phyloP scores from a whole-genome alignment of 768 basidiomycete genomes.

The Lactarius hatsudake region DNA sequence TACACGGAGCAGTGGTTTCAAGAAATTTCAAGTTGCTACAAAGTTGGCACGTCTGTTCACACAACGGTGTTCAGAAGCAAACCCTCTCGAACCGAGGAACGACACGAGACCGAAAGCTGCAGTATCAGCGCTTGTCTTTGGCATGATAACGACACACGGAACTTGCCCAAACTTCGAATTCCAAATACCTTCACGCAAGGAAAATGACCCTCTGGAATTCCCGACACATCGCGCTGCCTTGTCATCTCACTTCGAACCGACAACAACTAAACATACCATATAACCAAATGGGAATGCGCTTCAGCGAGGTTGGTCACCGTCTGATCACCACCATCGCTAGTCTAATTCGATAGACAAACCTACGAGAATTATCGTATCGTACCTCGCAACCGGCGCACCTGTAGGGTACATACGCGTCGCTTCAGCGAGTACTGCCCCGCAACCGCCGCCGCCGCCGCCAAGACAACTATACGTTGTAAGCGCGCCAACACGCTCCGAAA shows the following conservation, averaged over 20 bases:
- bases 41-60: neutral
- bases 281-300: neutral
- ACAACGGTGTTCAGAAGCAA: neutral
- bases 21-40: neutral
- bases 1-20: neutral
- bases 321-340: neutral
- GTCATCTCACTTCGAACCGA: neutral
- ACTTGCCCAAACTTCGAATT: neutral
- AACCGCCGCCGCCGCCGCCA: neutral
- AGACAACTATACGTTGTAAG: neutral
- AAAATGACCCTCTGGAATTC: neutral
- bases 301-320: neutral
- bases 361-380: neutral
- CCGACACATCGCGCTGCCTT: neutral
- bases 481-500: too few species aligned
- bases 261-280: neutral
- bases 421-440: neutral
- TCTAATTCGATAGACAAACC: neutral
- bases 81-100: neutral
- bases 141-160: neutral
- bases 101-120: neutral
- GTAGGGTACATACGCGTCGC: neutral
- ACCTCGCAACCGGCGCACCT: constrained; percentile 9
- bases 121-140: neutral
- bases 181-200: neutral